Evolutionary conservation across 2,329 filamentous ascomycete species (phyloP).

Genomic region (Acarospora socialis): DNA sequence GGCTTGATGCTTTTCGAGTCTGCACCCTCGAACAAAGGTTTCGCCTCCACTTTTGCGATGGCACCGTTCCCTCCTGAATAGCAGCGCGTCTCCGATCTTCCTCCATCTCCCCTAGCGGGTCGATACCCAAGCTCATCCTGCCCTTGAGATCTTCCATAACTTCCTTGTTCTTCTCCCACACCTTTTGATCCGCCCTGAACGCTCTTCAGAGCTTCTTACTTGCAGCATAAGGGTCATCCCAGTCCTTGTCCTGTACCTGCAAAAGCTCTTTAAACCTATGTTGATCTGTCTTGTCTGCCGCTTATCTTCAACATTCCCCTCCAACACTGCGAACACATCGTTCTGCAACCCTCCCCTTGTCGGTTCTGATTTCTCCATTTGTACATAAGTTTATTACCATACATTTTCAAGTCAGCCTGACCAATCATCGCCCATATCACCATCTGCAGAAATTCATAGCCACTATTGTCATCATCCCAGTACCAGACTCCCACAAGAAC

Average conservation of each 20-base stretch:
- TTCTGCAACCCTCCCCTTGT: conserved; percentile 29
- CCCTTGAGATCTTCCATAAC: conserved; percentile 52
- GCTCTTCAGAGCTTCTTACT: conserved; percentile 54
- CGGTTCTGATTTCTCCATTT: conserved; percentile 29
- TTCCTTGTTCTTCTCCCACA: conserved; percentile 47
- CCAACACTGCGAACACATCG: conserved; percentile 60
- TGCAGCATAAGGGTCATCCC: conserved; percentile 69
- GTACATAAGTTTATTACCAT: no score
- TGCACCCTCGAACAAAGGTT: conserved; percentile 47
- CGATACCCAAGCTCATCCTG: conserved; percentile 60
- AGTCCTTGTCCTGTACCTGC: conserved; percentile 46
- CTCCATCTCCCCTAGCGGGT: conserved; percentile 57
- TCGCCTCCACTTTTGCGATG: conserved; percentile 27
- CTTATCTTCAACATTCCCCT: conserved; percentile 60
- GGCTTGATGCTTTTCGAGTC: no score
- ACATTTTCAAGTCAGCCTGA: no score
- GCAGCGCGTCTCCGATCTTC: conserved; percentile 57
- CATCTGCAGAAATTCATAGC: no score
- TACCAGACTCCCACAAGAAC: not conserved
- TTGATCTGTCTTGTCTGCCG: conserved; percentile 38
- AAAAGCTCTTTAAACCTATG: conserved; percentile 56
- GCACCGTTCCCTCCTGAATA: no score
- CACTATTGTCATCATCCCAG: no score
- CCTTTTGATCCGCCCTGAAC: conserved; percentile 57
- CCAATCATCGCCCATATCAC: no score